These are phyloP conservation scores for Myrmaecium sp. DNA, from an alignment of 2,329 filamentous ascomycete genomes.

Conservation along the genomic window DNA sequence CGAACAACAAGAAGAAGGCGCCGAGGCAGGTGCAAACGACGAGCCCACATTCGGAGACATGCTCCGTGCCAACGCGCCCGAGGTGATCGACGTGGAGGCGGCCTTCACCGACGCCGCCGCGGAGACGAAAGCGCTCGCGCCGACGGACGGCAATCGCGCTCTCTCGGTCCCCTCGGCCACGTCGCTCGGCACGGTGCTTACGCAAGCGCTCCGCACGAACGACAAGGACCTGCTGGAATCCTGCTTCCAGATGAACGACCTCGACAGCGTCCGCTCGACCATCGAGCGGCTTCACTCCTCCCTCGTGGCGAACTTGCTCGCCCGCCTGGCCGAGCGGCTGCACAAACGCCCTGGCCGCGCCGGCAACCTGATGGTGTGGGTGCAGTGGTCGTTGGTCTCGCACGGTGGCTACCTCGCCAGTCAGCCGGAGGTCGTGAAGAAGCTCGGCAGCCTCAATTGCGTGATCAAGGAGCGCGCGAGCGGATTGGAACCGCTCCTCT, in stretches of 20 bases:
- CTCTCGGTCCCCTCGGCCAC: slow-evolving; percentile 52
- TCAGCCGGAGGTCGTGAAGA: slow-evolving; percentile 66
- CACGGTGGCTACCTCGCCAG: slow-evolving; percentile 84
- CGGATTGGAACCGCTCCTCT: slow-evolving; percentile 64
- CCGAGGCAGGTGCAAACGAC: slow-evolving; percentile 26
- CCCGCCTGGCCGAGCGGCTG: slow-evolving; percentile 72
- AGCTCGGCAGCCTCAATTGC: slow-evolving; percentile 62
- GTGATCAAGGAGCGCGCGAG: slow-evolving; percentile 76
- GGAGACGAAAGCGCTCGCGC: slow-evolving; percentile 27
- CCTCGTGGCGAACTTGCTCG: slow-evolving; percentile 62
- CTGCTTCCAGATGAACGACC: slow-evolving; percentile 67
- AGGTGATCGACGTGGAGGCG: slow-evolving; percentile 59
- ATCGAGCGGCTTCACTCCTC: slow-evolving; percentile 79
- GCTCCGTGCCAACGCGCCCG: slow-evolving; percentile 49
- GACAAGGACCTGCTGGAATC: slow-evolving; percentile 81
- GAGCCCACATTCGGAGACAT: slow-evolving; percentile 78
- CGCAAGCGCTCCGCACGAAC: slow-evolving; percentile 83
- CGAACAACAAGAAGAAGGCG: slow-evolving; percentile 18
- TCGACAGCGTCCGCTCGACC: slow-evolving; percentile 64
- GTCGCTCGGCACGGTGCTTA: slow-evolving; percentile 80
- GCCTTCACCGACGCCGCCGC: slow-evolving; percentile 28
- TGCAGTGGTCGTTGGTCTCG: slow-evolving; percentile 83
- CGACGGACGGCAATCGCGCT: slow-evolving; percentile 26
- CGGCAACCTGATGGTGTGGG: slow-evolving; percentile 82
- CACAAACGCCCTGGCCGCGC: slow-evolving; percentile 77